Evolutionary conservation across 1,139 yeast species (phyloP).

Genomic region (Saccharomycopsis hybrid): DNA sequence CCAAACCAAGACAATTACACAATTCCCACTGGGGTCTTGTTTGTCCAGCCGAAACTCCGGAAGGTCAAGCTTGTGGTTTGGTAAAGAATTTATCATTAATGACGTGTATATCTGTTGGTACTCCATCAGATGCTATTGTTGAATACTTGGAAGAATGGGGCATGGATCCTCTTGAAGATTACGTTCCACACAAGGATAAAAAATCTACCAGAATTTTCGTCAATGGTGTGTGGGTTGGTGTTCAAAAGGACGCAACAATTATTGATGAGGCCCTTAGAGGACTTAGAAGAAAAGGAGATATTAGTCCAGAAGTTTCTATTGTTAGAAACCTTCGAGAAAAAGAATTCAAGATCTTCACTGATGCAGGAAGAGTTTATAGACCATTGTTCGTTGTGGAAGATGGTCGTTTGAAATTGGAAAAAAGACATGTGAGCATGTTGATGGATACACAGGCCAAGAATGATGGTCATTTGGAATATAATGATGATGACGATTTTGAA

Average conservation of each 20-base stretch:
- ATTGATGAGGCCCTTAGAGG: conserved; percentile 87
- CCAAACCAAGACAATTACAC: conserved; percentile 97
- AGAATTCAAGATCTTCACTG: conserved; percentile 93
- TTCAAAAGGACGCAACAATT: conserved; percentile 90
- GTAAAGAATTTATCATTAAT: conserved; percentile 92
- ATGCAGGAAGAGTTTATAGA: conserved; percentile 97
- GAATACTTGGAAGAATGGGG: conserved; percentile 98
- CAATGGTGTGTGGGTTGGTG: conserved; percentile 99
- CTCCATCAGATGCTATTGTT: conserved; percentile 92
- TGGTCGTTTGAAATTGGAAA: conserved; percentile 73
- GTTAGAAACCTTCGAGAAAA: conserved; percentile 95
- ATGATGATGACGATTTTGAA: conserved; percentile 49
- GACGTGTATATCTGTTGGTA: conserved; percentile 97
- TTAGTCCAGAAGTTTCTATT: conserved; percentile 92
- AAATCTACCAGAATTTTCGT: conserved; percentile 93
- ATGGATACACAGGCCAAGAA: conserved; percentile 52
- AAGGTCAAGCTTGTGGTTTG: conserved; percentile 99
- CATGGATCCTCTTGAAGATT: conserved; percentile 95
- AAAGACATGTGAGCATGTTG: conserved; percentile 73
- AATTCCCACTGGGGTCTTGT: conserved; percentile 99
- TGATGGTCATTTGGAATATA: conserved; percentile 32
- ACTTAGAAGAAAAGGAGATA: conserved; percentile 92
- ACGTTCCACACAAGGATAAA: conserved; percentile 87
- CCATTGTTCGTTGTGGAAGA: conserved; percentile 90
- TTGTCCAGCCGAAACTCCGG: conserved; percentile 99